phyloP scores from a whole-genome alignment of 2,329 filamentous ascomycete species.

The Calonectria pseudoturangicola region DNA sequence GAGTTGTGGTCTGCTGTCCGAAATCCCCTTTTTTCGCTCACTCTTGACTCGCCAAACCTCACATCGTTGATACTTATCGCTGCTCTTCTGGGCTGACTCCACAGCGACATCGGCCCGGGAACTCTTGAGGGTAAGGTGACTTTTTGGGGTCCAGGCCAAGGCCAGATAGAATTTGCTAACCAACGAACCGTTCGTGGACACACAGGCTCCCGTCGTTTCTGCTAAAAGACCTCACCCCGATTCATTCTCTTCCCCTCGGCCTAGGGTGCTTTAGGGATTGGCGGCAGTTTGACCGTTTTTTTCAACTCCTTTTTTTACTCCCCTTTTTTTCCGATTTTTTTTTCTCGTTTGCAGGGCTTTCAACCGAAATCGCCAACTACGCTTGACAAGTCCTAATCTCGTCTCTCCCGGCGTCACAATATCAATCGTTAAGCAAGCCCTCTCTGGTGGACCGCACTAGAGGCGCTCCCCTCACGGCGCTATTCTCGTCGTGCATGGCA shows the following conservation, averaged over 20 bases:
- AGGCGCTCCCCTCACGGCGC: conserved; percentile 42
- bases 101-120: conserved; percentile 40
- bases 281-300: not conserved
- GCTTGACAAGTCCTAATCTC: conserved; percentile 21
- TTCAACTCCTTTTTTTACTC: not conserved
- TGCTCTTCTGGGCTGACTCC: conserved; percentile 10
- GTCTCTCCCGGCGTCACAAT: conserved; percentile 16
- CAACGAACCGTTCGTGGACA: conserved; percentile 22
- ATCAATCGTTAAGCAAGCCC: conserved; percentile 23
- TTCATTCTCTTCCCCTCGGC: conserved; percentile 17
- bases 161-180: conserved; percentile 13
- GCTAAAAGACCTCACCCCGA: conserved; percentile 23
- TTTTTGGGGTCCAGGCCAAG: not conserved
- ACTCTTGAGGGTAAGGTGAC: conserved; percentile 39
- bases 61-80: conserved; percentile 27
- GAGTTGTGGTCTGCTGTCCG: conserved; percentile 30
- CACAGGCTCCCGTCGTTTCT: conserved; percentile 20
- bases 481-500: conserved; percentile 54
- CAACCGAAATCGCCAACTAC: conserved; percentile 25
- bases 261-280: not conserved
- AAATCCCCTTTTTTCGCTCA: conserved; percentile 25
- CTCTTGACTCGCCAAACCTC: conserved; percentile 10
- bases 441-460: conserved; percentile 28
- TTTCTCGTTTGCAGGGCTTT: not conserved
- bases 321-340: not conserved